Base-by-base conservation (phyloP, 257 asterid species). In the Solanum rostratum region DNA sequence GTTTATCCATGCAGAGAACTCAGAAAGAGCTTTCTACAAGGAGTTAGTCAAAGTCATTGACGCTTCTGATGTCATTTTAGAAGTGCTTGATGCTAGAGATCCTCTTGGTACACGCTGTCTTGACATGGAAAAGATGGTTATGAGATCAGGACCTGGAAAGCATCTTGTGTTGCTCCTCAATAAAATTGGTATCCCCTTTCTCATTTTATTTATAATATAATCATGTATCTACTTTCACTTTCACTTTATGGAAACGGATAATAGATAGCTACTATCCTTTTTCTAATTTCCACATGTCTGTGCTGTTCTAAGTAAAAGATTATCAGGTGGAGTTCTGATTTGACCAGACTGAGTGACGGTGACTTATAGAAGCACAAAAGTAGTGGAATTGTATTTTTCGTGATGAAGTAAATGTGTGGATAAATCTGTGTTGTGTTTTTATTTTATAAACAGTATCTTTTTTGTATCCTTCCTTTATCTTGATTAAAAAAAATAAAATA, bases 71-170 rank as follows among this genome's bases (percentile, higher is more conserved):
- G 99, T 96, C 76, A 93, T 96, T 85, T 74, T 96, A 88, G 98
- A 96, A 90, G 98, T 96, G 86, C 98, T 96, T 88, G 99, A 96
- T 91, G 98, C 99, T 82, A 94, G 98, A 78, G 99, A 95, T 86
- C 99, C 99, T 20, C 86, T 96, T 24, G 99, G 99, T 73, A 95
- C 98, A 7, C 98, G 99, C 20, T 96, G 96, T 73, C 87, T 80
- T 39, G 98, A 96, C 89, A 96, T 93, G 99, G 98, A 96, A 90
- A 95, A 90, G 84, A 92, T 95, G 98, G 97, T 96, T 83, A 85
- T 88, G 93, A 92, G 83, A 85, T 81, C 97, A 0, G 98, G 98
- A 73, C 88, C 91, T 3, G 97, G 92, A 84, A 96, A 96, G 84
- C 96, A 85, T 87, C 94, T 96, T 49, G 98, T 96, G 74, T 88